phyloP scores from a whole-genome alignment of 148 eudicot species.

The Camellia granthamiana region DNA sequence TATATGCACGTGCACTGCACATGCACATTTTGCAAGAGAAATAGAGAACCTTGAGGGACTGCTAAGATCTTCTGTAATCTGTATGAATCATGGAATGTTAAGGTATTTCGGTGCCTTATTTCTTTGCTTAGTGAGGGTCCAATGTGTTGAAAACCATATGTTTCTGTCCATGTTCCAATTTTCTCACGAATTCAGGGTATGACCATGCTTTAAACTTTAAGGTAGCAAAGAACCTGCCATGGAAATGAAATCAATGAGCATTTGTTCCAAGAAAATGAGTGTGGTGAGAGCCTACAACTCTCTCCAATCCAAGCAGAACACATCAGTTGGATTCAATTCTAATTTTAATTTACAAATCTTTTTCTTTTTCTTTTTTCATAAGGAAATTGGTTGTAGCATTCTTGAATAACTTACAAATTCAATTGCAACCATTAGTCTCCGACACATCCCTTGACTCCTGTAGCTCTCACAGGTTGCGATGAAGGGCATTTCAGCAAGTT shows the following conservation, averaged over 20 bases:
- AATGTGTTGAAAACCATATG: conserved; percentile 25
- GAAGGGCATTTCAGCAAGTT: conserved; percentile 57
- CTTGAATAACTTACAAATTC: conserved; percentile 35
- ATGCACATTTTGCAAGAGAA: not conserved
- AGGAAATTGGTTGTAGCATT: not conserved
- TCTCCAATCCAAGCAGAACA: not conserved
- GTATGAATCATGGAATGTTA: conserved; percentile 49
- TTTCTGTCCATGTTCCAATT: conserved; percentile 29
- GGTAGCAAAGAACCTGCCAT: conserved; percentile 33
- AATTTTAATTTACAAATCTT: too few species aligned
- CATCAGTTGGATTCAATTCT: too few species aligned
- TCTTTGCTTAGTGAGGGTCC: conserved; percentile 8
- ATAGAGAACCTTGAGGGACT: not conserved
- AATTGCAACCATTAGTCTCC: conserved; percentile 25
- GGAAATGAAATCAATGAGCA: not conserved
- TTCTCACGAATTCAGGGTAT: conserved; percentile 38
- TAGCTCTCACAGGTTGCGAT: conserved; percentile 36
- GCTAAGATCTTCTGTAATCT: conserved; percentile 36
- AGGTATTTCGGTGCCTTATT: conserved; percentile 24
- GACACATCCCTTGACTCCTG: conserved; percentile 39
- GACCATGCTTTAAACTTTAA: conserved; percentile 32
- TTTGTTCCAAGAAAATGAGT: not conserved
- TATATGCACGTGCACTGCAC: too few species aligned
- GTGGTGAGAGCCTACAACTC: too few species aligned
- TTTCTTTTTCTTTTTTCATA: not conserved